phyloP scores from a whole-genome alignment of 352 stramenopile genomes.

The Phytophthora meadii region DNA sequence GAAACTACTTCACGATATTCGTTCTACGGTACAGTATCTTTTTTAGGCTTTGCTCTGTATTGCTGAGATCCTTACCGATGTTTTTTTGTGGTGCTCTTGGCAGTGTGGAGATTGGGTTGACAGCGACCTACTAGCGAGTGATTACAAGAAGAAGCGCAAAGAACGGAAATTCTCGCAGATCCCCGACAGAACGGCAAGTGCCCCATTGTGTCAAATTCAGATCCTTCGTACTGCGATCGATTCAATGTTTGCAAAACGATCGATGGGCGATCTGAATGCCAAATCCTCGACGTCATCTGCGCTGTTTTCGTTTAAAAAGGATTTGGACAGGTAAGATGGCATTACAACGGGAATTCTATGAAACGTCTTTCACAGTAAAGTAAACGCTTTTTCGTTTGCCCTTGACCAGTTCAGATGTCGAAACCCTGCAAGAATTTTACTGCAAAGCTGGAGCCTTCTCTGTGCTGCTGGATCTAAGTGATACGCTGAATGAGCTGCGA shows the following conservation, averaged over 20 bases:
- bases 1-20: constrained; percentile 75
- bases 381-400: background rate
- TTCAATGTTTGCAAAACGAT: constrained; percentile 70
- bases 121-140: constrained; percentile 38
- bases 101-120: constrained; percentile 72
- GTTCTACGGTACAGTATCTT: constrained; percentile 50
- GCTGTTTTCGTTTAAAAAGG: constrained; percentile 79
- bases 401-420: constrained; percentile 63
- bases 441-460: constrained; percentile 50
- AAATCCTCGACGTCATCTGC: constrained; percentile 43
- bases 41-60: background rate
- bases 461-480: constrained; percentile 61
- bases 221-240: constrained; percentile 63
- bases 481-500: constrained; percentile 52
- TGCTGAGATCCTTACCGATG: background rate
- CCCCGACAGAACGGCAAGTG: constrained; percentile 31
- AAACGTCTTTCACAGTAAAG: constrained; percentile 1
- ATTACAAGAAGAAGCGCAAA: constrained; percentile 63
- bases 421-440: constrained; percentile 67
- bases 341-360: background rate
- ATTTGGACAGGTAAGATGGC: constrained; percentile 66
- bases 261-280: constrained; percentile 61
- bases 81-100: background rate
- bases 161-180: constrained; percentile 53
- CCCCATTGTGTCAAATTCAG: constrained; percentile 53